Conservation (phyloP, 2,329 filamentous ascomycete species). For the Exophiala dermatitidis region DNA sequence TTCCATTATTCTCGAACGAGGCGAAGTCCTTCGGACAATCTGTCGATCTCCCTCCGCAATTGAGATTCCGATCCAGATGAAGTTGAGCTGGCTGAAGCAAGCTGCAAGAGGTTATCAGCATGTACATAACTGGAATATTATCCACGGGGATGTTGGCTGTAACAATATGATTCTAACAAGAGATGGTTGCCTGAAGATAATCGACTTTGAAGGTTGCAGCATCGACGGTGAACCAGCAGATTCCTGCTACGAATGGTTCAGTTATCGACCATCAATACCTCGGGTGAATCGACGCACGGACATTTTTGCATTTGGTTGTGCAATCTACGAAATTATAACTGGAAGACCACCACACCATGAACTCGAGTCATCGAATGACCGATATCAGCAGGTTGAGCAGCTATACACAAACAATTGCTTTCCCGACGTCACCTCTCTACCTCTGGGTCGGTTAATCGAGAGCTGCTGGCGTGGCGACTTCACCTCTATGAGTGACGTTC, state of each 20-base stretch:
- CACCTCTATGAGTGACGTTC: conserved; percentile 9
- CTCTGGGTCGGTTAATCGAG: conserved; percentile 7
- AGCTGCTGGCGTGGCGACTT: conserved; percentile 11
- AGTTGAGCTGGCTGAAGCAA: conserved; percentile 7
- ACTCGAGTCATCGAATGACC: conserved; percentile 2
- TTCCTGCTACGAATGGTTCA: conserved; percentile 15
- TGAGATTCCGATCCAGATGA: conserved; percentile 5
- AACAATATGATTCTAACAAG: conserved; percentile 15
- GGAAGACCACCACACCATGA: conserved; percentile 11
- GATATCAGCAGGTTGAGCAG: conserved; percentile 5
- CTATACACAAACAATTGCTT: conserved; percentile 1
- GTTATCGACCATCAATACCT: conserved; percentile 11
- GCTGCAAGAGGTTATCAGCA: conserved; percentile 10
- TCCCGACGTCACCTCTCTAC: conserved; percentile 7
- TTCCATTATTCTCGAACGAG: conserved; percentile 8
- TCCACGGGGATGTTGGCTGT: conserved; percentile 16
- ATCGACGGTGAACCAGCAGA: conserved; percentile 5
- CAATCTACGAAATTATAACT: conserved; percentile 5
- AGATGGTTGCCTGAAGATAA: conserved; percentile 5
- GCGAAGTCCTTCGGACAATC: conserved; percentile 2
- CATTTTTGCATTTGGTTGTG: conserved; percentile 1
- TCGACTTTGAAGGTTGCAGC: conserved; percentile 10
- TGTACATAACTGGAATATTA: conserved; percentile 7
- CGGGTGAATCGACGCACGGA: neutral
- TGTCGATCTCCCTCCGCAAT: neutral